These are phyloP conservation scores for Metarhizium humberi DNA, from an alignment of 2,329 filamentous ascomycete species.

Conservation along the genomic window DNA sequence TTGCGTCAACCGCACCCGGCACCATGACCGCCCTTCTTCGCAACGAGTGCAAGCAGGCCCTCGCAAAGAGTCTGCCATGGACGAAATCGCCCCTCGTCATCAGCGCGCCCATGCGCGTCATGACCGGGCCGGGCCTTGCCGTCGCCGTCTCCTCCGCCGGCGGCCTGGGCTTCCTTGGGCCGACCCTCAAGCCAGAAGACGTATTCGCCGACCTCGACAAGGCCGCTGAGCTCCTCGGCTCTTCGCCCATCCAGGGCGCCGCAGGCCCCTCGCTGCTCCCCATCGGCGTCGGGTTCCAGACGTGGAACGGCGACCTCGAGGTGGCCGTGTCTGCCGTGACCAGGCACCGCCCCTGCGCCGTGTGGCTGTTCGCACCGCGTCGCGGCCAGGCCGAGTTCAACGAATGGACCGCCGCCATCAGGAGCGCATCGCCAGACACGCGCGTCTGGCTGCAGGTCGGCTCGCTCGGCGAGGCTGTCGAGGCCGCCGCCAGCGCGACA, in stretches of 20 bases:
- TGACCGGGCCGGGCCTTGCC: slow-evolving; percentile 46
- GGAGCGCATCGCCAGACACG: slow-evolving; percentile 27
- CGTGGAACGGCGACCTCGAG: slow-evolving; percentile 32
- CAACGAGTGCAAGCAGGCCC: slow-evolving; percentile 1
- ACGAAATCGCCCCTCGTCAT: slow-evolving; percentile 40
- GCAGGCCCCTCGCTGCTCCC: slow-evolving; percentile 22
- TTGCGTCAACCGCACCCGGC: neutral
- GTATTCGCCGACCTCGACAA: slow-evolving; percentile 21
- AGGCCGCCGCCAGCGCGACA: slow-evolving; percentile 22
- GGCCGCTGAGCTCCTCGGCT: slow-evolving; percentile 14
- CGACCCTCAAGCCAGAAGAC: slow-evolving; percentile 23
- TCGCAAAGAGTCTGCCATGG: slow-evolving; percentile 17
- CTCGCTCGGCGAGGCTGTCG: slow-evolving; percentile 34
- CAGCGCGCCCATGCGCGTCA: slow-evolving; percentile 60
- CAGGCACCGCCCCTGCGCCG: slow-evolving; percentile 25
- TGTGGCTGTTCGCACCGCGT: slow-evolving; percentile 38
- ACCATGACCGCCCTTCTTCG: slow-evolving; percentile 4
- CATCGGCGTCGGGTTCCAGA: slow-evolving; percentile 37
- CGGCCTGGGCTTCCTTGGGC: slow-evolving; percentile 47
- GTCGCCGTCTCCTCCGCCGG: slow-evolving; percentile 60
- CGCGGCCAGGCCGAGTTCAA: slow-evolving; percentile 25
- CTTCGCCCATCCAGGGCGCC: slow-evolving; percentile 6
- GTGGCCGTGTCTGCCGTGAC: slow-evolving; percentile 19
- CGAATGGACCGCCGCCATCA: slow-evolving; percentile 35
- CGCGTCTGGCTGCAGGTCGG: slow-evolving; percentile 46